Percentiles rank a stretch among this genome's conserved stretches.
phyloP scores from a whole-genome alignment of 306 rosid species.

The Pterocarpus santalinus region DNA sequence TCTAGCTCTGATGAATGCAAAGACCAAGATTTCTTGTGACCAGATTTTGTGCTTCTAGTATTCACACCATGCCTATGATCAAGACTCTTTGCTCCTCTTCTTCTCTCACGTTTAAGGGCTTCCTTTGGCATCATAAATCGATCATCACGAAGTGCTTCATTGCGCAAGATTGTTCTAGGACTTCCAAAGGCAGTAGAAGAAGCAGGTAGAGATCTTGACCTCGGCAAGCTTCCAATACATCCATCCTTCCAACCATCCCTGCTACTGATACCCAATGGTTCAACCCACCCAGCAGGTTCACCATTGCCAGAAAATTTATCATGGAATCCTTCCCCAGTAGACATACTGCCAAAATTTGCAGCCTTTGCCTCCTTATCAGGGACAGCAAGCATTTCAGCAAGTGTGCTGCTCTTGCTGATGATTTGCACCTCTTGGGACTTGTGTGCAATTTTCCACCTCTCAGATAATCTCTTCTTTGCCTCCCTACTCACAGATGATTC shows the following conservation, averaged over 20 bases:
- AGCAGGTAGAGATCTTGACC: slow-evolving; percentile 92
- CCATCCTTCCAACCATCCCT: slow-evolving; percentile 98
- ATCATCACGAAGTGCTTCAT: slow-evolving; percentile 62
- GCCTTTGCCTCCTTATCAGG: slow-evolving; percentile 65
- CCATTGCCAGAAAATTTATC: slow-evolving; percentile 56
- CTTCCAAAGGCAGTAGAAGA: slow-evolving; percentile 74
- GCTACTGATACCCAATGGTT: slow-evolving; percentile 96
- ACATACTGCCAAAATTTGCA: slow-evolving; percentile 50
- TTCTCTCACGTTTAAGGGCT: slow-evolving; percentile 61
- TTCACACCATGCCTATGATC: slow-evolving; percentile 54
- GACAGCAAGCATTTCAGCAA: slow-evolving; percentile 95
- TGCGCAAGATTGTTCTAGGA: slow-evolving; percentile 56
- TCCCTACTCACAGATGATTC: slow-evolving; percentile 85
- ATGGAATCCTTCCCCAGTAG: slow-evolving; percentile 50
- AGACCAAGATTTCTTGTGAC: slow-evolving; percentile 64
- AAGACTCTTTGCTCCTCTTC: slow-evolving; percentile 50
- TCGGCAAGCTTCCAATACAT: slow-evolving; percentile 62
- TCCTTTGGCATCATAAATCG: slow-evolving; percentile 62
- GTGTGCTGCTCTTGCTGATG: slow-evolving; percentile 76
- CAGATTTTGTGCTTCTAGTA: slow-evolving; percentile 60
- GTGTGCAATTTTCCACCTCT: slow-evolving; percentile 88
- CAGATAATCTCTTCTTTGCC: slow-evolving; percentile 94
- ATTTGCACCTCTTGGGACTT: slow-evolving; percentile 62
- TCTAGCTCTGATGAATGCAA: slow-evolving; percentile 59
- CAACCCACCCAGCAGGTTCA: slow-evolving; percentile 56